Evolutionary conservation across 352 stramenopile species (phyloP).

Genomic region (Stramenopiles sp.): DNA sequence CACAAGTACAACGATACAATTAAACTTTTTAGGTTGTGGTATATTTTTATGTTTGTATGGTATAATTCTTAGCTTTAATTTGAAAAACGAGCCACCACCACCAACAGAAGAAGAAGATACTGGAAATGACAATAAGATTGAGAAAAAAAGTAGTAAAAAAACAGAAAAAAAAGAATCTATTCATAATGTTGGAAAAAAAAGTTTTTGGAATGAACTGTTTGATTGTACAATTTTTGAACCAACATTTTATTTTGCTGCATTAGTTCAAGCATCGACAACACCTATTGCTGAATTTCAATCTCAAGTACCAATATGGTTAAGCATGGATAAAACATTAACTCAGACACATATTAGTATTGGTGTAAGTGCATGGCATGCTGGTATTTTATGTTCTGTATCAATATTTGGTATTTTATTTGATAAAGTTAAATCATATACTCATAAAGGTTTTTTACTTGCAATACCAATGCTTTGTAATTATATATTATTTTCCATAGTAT

Average conservation of each 20-base stretch:
- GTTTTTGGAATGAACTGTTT: slow-evolving; percentile 1
- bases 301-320: slow-evolving; percentile 2
- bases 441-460: neutral
- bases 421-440: neutral
- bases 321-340: slow-evolving; percentile 4
- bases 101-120: neutral
- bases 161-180: neutral
- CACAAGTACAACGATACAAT: neutral
- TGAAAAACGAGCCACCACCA: neutral
- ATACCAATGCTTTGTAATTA: slow-evolving; percentile 3
- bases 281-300: slow-evolving; percentile 6
- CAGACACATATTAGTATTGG: neutral
- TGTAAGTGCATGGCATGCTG: slow-evolving; percentile 3
- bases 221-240: slow-evolving; percentile 4
- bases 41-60: neutral
- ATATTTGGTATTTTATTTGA: slow-evolving; percentile 5
- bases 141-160: neutral
- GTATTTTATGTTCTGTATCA: slow-evolving; percentile 8
- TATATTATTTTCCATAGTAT: neutral
- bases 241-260: neutral
- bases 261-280: slow-evolving; percentile 2
- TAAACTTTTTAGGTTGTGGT: slow-evolving; percentile 3
- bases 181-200: neutral
- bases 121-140: neutral
- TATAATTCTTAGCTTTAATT: slow-evolving; percentile 3